A percentile compares a stretch with the other conserved stretches of the same genome.
Evolutionary conservation across 441 rosid genomes (phyloP).

Genomic region (Populus trichocarpa): DNA sequence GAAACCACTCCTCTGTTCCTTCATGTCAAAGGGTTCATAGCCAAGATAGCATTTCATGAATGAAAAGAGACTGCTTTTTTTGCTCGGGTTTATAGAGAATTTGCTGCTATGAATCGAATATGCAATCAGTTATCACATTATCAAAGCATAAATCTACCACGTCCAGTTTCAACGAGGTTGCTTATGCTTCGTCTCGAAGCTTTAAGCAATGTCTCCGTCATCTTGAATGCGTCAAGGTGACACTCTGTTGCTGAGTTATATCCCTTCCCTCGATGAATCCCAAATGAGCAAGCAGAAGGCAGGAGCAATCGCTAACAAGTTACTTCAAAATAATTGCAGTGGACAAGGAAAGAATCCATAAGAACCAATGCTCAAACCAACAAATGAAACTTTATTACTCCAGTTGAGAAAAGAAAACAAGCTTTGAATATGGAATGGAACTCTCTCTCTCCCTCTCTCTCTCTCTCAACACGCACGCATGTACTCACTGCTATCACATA

Average conservation of each 20-base stretch:
- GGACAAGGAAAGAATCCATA: not conserved
- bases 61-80: not conserved
- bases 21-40: constrained; percentile 56
- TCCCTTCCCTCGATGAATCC: too few relatives aligned
- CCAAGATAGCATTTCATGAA: not conserved
- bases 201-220: not conserved
- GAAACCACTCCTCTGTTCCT: constrained; percentile 69
- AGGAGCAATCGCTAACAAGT: not conserved
- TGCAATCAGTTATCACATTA: not conserved
- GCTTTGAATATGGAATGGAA: not conserved
- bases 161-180: not conserved
- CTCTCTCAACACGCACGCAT: not conserved
- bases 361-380: not conserved
- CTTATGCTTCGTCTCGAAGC: not conserved
- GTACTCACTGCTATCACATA: not conserved
- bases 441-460: too few relatives aligned
- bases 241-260: too few relatives aligned
- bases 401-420: not conserved
- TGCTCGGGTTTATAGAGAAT: not conserved
- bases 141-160: not conserved
- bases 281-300: not conserved
- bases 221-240: not conserved
- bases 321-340: not conserved
- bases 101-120: not conserved
- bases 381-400: not conserved